A percentile compares a stretch with the other conserved stretches of the same genome.
Evolutionary conservation across 331 rosid genomes (phyloP).

Genomic region (Acacia concinna): DNA sequence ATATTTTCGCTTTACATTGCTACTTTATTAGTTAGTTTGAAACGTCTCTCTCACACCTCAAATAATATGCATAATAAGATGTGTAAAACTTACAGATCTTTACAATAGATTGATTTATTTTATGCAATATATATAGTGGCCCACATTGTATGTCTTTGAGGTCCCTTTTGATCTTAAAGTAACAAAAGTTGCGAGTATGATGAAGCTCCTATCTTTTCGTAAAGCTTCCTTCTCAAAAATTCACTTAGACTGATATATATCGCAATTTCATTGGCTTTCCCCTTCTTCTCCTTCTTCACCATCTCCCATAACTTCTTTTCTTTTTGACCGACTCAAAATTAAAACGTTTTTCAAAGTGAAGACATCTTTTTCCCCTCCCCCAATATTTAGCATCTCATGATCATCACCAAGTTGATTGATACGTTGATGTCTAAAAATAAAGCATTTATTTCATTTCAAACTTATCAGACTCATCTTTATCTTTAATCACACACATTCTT

Average conservation of each 20-base stretch:
- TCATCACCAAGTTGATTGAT: constrained; percentile 20
- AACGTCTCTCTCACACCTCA: constrained; percentile 42
- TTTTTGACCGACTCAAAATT: constrained; percentile 76
- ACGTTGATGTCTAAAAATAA: constrained; percentile 32
- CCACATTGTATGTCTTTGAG: constrained; percentile 58
- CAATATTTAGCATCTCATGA: constrained; percentile 40
- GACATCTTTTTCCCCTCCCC: constrained; percentile 51
- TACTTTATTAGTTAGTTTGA: constrained; percentile 36
- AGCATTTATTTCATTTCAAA: constrained; percentile 35
- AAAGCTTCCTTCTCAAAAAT: constrained; percentile 60
- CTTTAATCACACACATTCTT: constrained; percentile 54
- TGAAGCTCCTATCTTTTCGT: constrained; percentile 62
- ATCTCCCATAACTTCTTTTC: constrained; percentile 72
- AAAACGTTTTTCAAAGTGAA: constrained; percentile 51
- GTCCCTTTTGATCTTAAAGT: constrained; percentile 76
- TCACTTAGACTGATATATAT: constrained; percentile 35
- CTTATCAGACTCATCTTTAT: constrained; percentile 33
- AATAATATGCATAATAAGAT: constrained; percentile 6
- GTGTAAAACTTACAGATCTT: neutral
- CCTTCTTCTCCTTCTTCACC: constrained; percentile 29
- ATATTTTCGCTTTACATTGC: constrained; percentile 38
- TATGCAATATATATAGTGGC: constrained; percentile 27
- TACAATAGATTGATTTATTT: neutral
- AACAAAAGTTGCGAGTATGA: constrained; percentile 57
- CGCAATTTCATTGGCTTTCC: constrained; percentile 42